A percentile compares a stretch with the other conserved stretches of the same genome.
Evolutionary conservation across 2,329 filamentous ascomycete genomes (phyloP).

Genomic region (Diaporthe sp.): DNA sequence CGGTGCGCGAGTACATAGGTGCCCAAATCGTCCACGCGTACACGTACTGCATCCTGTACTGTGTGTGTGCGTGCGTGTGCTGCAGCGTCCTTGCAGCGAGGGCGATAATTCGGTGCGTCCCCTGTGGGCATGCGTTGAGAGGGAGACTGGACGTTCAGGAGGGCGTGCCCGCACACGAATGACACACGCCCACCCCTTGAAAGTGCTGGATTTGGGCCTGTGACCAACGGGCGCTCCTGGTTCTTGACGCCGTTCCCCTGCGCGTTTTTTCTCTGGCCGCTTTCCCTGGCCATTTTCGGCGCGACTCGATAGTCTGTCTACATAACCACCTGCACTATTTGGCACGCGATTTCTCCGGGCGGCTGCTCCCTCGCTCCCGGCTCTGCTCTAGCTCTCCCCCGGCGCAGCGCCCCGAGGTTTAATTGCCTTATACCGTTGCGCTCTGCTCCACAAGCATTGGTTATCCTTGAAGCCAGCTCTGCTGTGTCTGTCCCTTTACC

Average conservation of each 20-base stretch:
- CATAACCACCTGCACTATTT: not conserved
- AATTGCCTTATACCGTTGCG: not conserved
- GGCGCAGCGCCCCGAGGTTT: not conserved
- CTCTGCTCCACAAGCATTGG: conserved; percentile 2
- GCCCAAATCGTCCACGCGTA: not conserved
- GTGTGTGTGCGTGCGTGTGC: not conserved
- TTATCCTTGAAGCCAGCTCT: not conserved
- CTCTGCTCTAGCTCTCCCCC: not conserved
- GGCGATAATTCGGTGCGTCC: not conserved
- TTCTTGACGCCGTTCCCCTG: not conserved
- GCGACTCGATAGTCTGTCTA: conserved; percentile 8
- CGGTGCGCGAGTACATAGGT: not conserved
- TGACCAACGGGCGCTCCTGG: not conserved
- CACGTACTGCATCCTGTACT: not conserved
- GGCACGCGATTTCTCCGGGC: not conserved
- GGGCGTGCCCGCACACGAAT: conserved; percentile 2
- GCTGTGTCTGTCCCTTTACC: not conserved
- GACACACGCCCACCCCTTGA: not conserved
- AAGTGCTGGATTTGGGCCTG: not conserved
- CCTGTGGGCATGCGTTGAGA: not conserved
- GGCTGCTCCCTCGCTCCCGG: conserved; percentile 12
- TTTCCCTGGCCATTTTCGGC: not conserved
- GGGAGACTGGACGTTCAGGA: not conserved
- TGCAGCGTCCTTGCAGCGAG: not conserved
- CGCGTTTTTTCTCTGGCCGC: not conserved